Evolutionary conservation across 139 green algal species (phyloP), one percentile per base, ranked within the genome.

Genomic region (Dunaliella primolecta): DNA sequence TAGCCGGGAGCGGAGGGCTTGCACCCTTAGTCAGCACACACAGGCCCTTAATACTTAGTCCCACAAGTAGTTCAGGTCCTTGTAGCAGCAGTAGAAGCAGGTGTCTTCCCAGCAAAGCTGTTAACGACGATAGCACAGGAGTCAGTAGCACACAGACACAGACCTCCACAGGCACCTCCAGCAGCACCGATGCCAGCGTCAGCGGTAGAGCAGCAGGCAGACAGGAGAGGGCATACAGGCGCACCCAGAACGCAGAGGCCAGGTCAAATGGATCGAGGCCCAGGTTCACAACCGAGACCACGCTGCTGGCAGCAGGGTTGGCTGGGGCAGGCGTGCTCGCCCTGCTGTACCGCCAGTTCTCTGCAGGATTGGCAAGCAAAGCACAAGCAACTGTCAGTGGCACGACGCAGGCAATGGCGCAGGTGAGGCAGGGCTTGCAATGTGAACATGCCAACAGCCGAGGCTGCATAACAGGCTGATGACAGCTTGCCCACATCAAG

Each of bases 281-380:
- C 46, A 64, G 46, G 46, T 64, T 64, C 46, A 64, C 46, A 64
- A 64, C 15, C 7, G 46, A 64, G 46, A 15, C 15, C 7, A 64
- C 46, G 1, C 75, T 80, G 29, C 27, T 80, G n/a, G 75, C 75
- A 27, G 85, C 85, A 1, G 85, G 76, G 0, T 31, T 84, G 0
- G 83, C 86, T 1, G 87, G 80, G 7, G 72, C 85, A 36, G 83
- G 57, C 21, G 76, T 90, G 21, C 71, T 90, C 20, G 75, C 74
- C 11, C 3, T 81, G 3, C 1, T 90, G 57, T 90, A 90, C 57
- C 75, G 83, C 0, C 86, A 90, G 37, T 86, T 85, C 76, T 90
- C 46, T 64, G 46, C 46, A 7, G 46, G 46, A 15, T 15, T 90
- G 32, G 75, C 81, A 0, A 84, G 35, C 11, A 56, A 81, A 37